These are phyloP conservation scores for Aspergillus panamensis DNA, from an alignment of 495 filamentous ascomycete genomes.

Conservation along the genomic window DNA sequence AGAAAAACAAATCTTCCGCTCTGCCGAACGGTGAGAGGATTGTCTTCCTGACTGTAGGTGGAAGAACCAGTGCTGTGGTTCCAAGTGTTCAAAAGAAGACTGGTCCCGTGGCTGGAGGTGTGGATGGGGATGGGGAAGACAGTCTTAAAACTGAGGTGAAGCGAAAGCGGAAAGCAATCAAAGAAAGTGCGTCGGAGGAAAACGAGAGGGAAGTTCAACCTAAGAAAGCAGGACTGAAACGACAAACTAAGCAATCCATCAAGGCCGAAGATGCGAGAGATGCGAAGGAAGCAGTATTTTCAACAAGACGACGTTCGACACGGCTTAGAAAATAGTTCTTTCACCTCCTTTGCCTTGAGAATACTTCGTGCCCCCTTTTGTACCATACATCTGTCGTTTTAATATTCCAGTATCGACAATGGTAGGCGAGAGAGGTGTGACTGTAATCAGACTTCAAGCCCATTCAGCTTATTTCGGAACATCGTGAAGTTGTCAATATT, in stretches of 20 bases:
- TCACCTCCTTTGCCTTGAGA: not conserved
- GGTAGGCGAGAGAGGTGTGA: not conserved
- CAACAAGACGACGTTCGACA: conserved; percentile 38
- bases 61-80: conserved; percentile 83
- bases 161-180: conserved; percentile 34
- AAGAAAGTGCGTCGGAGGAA: conserved; percentile 29
- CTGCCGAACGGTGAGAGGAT: conserved; percentile 84
- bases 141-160: conserved; percentile 27
- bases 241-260: conserved; percentile 20
- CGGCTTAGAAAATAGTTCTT: conserved; percentile 28
- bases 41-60: conserved; percentile 78
- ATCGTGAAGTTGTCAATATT: conserved; percentile 46
- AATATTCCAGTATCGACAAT: not conserved
- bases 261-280: conserved; percentile 23
- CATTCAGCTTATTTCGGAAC: conserved; percentile 47
- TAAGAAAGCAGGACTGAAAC: conserved; percentile 24
- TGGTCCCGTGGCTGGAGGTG: conserved; percentile 41
- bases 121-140: conserved; percentile 27
- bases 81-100: conserved; percentile 84
- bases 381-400: not conserved
- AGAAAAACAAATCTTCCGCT: conserved; percentile 61
- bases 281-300: conserved; percentile 8
- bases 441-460: conserved; percentile 11
- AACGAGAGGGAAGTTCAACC: conserved; percentile 23
- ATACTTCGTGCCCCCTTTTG: not conserved